Evolutionary conservation across 108 stramenopile genomes (phyloP).

Genomic region (Bacterosira constricta): DNA sequence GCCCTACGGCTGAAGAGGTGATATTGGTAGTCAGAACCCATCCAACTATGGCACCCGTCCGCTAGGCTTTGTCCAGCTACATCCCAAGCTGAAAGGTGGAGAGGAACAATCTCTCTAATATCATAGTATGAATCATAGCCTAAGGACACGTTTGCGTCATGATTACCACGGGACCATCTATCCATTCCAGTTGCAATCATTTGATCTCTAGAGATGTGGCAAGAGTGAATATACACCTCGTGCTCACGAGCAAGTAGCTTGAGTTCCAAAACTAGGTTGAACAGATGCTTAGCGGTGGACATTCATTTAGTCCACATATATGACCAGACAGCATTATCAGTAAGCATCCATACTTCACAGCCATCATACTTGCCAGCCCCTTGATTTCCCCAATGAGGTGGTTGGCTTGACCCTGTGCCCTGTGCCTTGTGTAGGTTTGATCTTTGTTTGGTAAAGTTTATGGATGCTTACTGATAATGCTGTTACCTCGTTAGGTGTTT

Average conservation of each 20-base stretch:
- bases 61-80: too few relatives aligned
- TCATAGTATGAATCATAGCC: too few relatives aligned
- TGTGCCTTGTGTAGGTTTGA: conserved; percentile 17
- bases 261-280: background rate
- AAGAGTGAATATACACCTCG: conserved; percentile 1
- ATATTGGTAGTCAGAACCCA: background rate
- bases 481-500: too few relatives aligned
- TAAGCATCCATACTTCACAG: background rate
- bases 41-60: background rate
- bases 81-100: background rate
- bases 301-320: background rate
- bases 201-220: background rate
- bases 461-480: too few relatives aligned
- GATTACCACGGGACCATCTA: background rate
- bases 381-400: background rate
- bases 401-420: background rate
- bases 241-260: background rate
- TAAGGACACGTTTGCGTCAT: background rate
- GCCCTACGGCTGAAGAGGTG: background rate
- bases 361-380: background rate
- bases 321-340: background rate
- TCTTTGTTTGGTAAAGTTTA: too few relatives aligned
- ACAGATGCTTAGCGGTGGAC: conserved; percentile 2
- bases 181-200: background rate
- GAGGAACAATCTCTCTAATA: background rate